These are phyloP conservation scores for Fusarium liriodendri DNA, from an alignment of 2,329 filamentous ascomycete genomes.

Conservation along the genomic window DNA sequence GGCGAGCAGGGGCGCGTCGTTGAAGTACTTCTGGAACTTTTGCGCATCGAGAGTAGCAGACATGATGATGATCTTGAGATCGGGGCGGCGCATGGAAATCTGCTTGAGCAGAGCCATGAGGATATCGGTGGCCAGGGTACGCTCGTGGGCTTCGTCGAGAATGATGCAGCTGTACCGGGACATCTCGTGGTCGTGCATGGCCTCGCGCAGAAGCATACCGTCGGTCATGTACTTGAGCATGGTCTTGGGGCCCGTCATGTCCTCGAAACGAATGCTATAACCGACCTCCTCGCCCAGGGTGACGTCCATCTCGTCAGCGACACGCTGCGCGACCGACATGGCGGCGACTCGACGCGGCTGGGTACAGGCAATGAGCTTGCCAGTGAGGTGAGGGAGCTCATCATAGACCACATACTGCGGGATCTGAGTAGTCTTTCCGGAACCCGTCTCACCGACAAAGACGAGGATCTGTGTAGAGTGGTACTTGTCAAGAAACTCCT, in stretches of 20 bases:
- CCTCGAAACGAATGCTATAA: slow-evolving; percentile 99
- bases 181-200: slow-evolving; percentile 94
- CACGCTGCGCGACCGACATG: slow-evolving; percentile 98
- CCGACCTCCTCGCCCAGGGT: slow-evolving; percentile 93
- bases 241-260: slow-evolving; percentile 88
- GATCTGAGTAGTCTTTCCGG: slow-evolving; percentile 98
- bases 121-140: slow-evolving; percentile 96
- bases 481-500: slow-evolving; percentile 94
- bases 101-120: slow-evolving; percentile 97
- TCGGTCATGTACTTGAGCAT: slow-evolving; percentile 99
- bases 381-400: slow-evolving; percentile 86
- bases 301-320: slow-evolving; percentile 96
- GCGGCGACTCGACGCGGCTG: slow-evolving; percentile 97
- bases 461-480: slow-evolving; percentile 96
- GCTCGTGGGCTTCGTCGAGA: slow-evolving; percentile 97
- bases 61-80: slow-evolving; percentile 99
- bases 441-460: slow-evolving; percentile 99
- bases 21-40: slow-evolving; percentile 98
- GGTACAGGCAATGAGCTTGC: slow-evolving; percentile 95
- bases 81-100: slow-evolving; percentile 81
- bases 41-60: slow-evolving; percentile 97
- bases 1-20: slow-evolving; percentile 90
- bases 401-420: slow-evolving; percentile 98
- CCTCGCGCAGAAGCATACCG: slow-evolving; percentile 96
- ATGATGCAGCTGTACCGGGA: slow-evolving; percentile 97